A percentile compares a stretch with the other conserved stretches of the same genome.
Conservation (phyloP, 2,329 filamentous ascomycete species). For the Diplodia intermedia region DNA sequence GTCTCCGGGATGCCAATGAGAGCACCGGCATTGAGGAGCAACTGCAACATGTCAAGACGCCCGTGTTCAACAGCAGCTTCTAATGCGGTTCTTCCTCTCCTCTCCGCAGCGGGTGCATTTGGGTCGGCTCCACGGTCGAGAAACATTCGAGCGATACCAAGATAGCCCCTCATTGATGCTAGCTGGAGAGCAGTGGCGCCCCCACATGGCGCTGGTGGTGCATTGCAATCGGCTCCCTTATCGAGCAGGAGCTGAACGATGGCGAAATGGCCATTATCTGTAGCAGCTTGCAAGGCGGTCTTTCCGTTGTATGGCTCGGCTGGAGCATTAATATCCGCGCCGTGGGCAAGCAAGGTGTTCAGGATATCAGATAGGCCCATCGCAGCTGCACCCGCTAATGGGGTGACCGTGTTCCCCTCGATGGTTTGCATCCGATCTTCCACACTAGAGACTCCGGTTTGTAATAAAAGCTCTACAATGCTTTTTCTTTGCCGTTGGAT, state of each 20-base stretch:
- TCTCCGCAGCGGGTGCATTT: constrained; percentile 35
- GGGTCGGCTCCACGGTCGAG: constrained; percentile 38
- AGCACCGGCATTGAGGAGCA: constrained; percentile 33
- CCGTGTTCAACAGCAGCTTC: constrained; percentile 43
- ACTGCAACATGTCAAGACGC: constrained; percentile 42
- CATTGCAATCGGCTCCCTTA: not conserved
- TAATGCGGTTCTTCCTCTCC: constrained; percentile 40
- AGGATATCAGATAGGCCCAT: not conserved
- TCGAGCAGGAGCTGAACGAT: not conserved
- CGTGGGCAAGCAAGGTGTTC: not conserved
- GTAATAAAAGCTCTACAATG: too few relatives aligned
- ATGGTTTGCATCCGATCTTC: too few relatives aligned
- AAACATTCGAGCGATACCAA: constrained; percentile 37
- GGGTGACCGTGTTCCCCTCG: too few relatives aligned
- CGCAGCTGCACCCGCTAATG: too few relatives aligned
- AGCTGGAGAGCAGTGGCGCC: constrained; percentile 37
- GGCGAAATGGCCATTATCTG: not conserved
- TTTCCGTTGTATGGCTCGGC: too few relatives aligned
- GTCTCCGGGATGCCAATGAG: not conserved
- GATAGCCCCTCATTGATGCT: constrained; percentile 38
- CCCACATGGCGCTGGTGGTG: too few relatives aligned
- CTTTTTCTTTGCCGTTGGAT: too few relatives aligned
- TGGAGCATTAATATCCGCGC: too few relatives aligned
- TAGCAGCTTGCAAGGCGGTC: not conserved
- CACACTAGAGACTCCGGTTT: too few relatives aligned